Evolutionary conservation across 2,329 filamentous ascomycete genomes (phyloP).

Genomic region (Tolypocladium endophyticum): DNA sequence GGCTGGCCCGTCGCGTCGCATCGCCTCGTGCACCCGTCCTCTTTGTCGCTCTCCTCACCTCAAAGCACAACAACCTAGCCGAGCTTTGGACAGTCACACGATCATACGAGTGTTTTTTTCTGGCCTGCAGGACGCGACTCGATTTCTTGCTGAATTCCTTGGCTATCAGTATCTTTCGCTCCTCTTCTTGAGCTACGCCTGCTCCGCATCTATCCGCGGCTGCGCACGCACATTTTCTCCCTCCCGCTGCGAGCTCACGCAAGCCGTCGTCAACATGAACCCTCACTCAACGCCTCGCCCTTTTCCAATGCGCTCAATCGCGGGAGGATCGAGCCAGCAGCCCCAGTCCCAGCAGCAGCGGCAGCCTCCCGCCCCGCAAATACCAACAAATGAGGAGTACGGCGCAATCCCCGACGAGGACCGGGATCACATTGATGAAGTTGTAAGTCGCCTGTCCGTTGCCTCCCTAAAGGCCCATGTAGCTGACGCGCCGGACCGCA

Average conservation of each 20-base stretch:
- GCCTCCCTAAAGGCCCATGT: not conserved
- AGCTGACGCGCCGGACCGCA: slow-evolving; percentile 8
- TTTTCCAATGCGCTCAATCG: slow-evolving; percentile 23
- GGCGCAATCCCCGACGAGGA: slow-evolving; percentile 68
- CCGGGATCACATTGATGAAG: slow-evolving; percentile 85
- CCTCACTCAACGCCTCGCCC: slow-evolving; percentile 26
- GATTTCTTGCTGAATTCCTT: not conserved
- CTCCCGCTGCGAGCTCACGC: not conserved
- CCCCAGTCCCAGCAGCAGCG: slow-evolving; percentile 13
- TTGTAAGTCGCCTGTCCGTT: slow-evolving; percentile 46
- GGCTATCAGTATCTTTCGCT: not conserved
- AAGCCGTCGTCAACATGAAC: slow-evolving; percentile 17
- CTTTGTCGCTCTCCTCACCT: not conserved
- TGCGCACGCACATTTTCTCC: not conserved
- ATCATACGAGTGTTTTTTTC: not conserved
- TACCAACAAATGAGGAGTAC: slow-evolving; percentile 27
- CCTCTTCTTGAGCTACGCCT: not conserved
- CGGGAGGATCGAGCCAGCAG: slow-evolving; percentile 18
- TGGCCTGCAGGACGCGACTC: not conserved
- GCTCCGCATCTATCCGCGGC: not conserved
- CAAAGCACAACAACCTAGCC: not conserved
- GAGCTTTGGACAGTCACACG: not conserved
- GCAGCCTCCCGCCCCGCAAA: slow-evolving; percentile 21
- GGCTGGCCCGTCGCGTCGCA: slow-evolving; percentile 3
- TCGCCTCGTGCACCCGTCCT: not conserved